phyloP scores from a whole-genome alignment of 306 rosid species.

The Casuarina equisetifolia region DNA sequence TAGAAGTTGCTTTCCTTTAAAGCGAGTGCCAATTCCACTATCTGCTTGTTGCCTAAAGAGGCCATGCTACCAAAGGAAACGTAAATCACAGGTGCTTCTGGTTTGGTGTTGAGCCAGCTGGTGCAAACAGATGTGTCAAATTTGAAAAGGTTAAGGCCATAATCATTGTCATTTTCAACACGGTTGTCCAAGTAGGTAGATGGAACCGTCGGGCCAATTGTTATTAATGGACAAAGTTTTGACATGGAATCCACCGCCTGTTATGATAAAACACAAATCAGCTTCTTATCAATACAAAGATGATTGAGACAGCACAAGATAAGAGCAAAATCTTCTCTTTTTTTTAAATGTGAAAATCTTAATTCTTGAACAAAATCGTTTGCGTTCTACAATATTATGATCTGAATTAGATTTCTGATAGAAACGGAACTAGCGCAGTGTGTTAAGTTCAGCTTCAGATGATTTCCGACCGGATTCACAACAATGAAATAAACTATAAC shows the following conservation, averaged over 20 bases:
- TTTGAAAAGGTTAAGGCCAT: slow-evolving; percentile 39
- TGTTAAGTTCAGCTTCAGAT: background rate
- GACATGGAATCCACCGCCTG: slow-evolving; percentile 60
- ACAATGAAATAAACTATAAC: background rate
- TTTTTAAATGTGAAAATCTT: background rate
- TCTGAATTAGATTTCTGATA: too few relatives aligned
- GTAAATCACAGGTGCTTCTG: slow-evolving; percentile 11
- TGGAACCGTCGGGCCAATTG: slow-evolving; percentile 69
- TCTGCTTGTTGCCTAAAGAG: slow-evolving; percentile 9
- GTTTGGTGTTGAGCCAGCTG: slow-evolving; percentile 41
- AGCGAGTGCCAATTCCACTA: slow-evolving; percentile 15
- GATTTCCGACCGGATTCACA: background rate
- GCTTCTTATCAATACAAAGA: too few relatives aligned
- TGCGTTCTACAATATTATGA: too few relatives aligned
- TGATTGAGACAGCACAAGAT: background rate
- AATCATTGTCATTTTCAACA: slow-evolving; percentile 41
- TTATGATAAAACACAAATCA: background rate
- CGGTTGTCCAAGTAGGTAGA: slow-evolving; percentile 45
- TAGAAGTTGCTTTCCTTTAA: slow-evolving; percentile 1
- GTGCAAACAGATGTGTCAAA: slow-evolving; percentile 24
- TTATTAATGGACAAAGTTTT: slow-evolving; percentile 43
- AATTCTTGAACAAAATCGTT: too few relatives aligned
- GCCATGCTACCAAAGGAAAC: slow-evolving; percentile 17
- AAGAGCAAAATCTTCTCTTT: too few relatives aligned
- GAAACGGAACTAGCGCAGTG: too few relatives aligned